phyloP scores from a whole-genome alignment of 2,329 filamentous ascomycete species.

The Emergomyces orientalis region DNA sequence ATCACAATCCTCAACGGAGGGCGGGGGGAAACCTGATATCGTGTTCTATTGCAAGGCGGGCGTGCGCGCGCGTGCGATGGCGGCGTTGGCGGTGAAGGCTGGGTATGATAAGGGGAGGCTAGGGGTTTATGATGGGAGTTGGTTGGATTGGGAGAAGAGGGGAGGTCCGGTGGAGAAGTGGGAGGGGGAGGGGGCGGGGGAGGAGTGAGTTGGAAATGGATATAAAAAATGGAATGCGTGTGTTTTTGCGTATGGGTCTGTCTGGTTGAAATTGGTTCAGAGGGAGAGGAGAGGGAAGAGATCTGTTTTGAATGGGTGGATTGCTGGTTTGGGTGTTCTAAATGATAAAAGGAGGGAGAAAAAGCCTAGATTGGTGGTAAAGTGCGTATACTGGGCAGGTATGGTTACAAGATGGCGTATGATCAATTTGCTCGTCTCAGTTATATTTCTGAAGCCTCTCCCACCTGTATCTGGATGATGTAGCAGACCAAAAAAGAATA shows the following conservation, averaged over 20 bases:
- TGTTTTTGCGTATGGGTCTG: not conserved
- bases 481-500: too few species aligned
- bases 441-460: too few species aligned
- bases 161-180: slow-evolving; percentile 54
- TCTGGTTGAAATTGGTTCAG: too few species aligned
- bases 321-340: too few species aligned
- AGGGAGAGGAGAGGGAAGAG: too few species aligned
- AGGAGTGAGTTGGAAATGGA: not conserved
- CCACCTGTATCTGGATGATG: too few species aligned
- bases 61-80: slow-evolving; percentile 69
- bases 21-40: slow-evolving; percentile 37
- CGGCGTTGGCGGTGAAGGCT: slow-evolving; percentile 62
- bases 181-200: slow-evolving; percentile 22
- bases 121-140: slow-evolving; percentile 44
- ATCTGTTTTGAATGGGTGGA: too few species aligned
- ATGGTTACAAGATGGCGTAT: too few species aligned
- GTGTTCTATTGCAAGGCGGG: slow-evolving; percentile 94
- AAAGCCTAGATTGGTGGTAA: too few species aligned
- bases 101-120: slow-evolving; percentile 61
- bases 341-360: too few species aligned
- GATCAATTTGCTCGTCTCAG: too few species aligned
- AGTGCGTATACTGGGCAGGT: too few species aligned
- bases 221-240: not conserved
- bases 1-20: not conserved
- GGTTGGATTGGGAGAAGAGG: slow-evolving; percentile 67